Evolutionary conservation across 2,329 filamentous ascomycete genomes (phyloP).

Genomic region (Cladosporium sp.): DNA sequence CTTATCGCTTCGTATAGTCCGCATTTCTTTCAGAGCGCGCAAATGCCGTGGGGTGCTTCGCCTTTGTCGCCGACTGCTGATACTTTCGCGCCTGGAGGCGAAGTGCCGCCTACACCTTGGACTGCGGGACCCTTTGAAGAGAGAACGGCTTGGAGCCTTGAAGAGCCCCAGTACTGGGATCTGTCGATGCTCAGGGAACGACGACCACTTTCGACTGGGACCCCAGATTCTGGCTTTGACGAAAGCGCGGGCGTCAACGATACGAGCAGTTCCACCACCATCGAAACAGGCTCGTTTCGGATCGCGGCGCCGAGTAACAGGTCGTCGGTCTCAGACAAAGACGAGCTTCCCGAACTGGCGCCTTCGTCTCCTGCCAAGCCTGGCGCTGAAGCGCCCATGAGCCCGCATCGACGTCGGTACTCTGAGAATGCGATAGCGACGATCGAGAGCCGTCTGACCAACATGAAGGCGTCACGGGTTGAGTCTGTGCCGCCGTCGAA

Average conservation of each 20-base stretch:
- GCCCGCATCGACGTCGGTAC: conserved; percentile 28
- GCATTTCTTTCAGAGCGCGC: conserved; percentile 14
- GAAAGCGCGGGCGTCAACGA: conserved; percentile 23
- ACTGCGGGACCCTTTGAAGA: conserved; percentile 14
- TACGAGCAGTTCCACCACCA: neutral
- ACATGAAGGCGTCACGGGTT: neutral
- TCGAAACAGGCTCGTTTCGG: neutral
- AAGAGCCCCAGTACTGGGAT: conserved; percentile 32
- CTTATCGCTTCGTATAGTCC: conserved; percentile 29
- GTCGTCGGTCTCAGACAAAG: conserved; percentile 17
- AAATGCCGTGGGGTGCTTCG: neutral
- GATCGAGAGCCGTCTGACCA: conserved; percentile 8
- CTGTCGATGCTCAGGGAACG: conserved; percentile 32
- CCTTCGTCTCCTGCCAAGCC: conserved; percentile 17
- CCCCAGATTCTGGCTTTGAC: conserved; percentile 32
- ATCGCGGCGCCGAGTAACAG: conserved; percentile 10
- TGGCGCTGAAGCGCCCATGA: conserved; percentile 16
- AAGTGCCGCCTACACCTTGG: conserved; percentile 8
- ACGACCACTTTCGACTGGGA: conserved; percentile 24
- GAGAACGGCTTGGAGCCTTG: neutral
- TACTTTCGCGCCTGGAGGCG: conserved; percentile 22
- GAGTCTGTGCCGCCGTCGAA: conserved; percentile 8
- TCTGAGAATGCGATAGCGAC: conserved; percentile 30
- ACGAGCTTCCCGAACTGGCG: conserved; percentile 24
- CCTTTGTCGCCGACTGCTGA: conserved; percentile 27